Evolutionary conservation across 179 eudicot species (phyloP), one percentile per base, ranked within the genome.

Genomic region (Beta corolliflora): DNA sequence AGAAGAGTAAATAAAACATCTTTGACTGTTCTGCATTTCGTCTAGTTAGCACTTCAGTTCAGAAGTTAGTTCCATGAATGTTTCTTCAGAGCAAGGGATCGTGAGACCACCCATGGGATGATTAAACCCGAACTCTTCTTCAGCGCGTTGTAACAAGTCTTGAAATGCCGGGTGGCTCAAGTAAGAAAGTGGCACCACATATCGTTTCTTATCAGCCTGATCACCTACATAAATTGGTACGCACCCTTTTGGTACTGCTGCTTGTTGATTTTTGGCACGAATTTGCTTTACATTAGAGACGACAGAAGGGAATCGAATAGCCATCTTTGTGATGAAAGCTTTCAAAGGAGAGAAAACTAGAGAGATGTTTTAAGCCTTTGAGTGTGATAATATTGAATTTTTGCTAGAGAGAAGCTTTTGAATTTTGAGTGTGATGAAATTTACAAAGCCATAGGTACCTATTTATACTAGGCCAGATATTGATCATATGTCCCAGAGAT

Each of bases 191-290:
- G 86, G 88, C 36, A 86, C 85, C 65, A 86, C 66, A 61, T 69
- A 88, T 60, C 89, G 55, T 77, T 86, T 85, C 81, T 81, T 89
- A 9, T 85, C 83, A 16, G 78, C 83, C 36, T 73, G 74, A 31
- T 89, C 89, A 11, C 94, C 94, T 68, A 90, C 91, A 41, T 90
- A 85, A 52, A 90, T 91, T 5, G 88, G 85, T 12, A 86, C 41
- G 64, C 82, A 61, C 1, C 91, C 90, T 77, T 84, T 90, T 9
- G 89, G 91, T 54, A 88, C 85, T n/a, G 13, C 46, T 72, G 67
- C 84, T 81, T 83, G 81, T n/a, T 67, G 74, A 65, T 85, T 84
- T 76, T 83, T 81, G 76, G 77, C 84, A 46, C 84, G 74, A 55
- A 83, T 80, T 79, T 85, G 87, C 82, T 88, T 84, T 23, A 89